Percentiles rank a stretch among this genome's conserved stretches.
phyloP scores from a whole-genome alignment of 768 basidiomycete genomes.

The Amanita pseudoporphyria region DNA sequence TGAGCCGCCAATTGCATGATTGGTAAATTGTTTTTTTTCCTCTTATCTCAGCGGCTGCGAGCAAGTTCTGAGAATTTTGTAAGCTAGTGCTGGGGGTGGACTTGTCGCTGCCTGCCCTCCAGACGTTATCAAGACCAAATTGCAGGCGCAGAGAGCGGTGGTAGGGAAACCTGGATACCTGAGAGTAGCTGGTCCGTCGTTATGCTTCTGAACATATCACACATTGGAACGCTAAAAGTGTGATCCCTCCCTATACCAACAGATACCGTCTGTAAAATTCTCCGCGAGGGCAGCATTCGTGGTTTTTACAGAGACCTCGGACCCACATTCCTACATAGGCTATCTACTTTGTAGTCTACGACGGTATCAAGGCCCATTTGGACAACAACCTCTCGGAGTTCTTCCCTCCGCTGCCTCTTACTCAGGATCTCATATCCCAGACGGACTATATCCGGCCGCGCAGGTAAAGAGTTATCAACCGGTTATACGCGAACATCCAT shows the following conservation, averaged over 20 bases:
- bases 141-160: constrained; percentile 87
- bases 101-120: constrained; percentile 93
- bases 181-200: constrained; percentile 49
- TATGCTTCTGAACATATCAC: too few species aligned
- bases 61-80: constrained; percentile 5
- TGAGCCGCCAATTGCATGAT: constrained; percentile 78
- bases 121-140: constrained; percentile 94
- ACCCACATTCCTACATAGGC: constrained; percentile 98
- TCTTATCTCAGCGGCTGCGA: neutral
- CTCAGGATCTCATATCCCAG: constrained; percentile 15
- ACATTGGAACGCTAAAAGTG: neutral
- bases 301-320: constrained; percentile 97
- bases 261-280: constrained; percentile 33
- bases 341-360: constrained; percentile 97
- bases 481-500: constrained; percentile 69
- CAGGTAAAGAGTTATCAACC: constrained; percentile 85
- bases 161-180: constrained; percentile 66
- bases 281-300: constrained; percentile 67
- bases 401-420: neutral
- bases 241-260: constrained; percentile 8
- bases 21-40: constrained; percentile 34
- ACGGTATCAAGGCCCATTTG: constrained; percentile 86
- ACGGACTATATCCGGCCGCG: constrained; percentile 68
- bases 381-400: constrained; percentile 46
- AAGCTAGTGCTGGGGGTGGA: constrained; percentile 94